A percentile compares a stretch with the other conserved stretches of the same genome.
Evolutionary conservation across 2,329 filamentous ascomycete genomes (phyloP).

Genomic region (Cladophialophora carrionii): DNA sequence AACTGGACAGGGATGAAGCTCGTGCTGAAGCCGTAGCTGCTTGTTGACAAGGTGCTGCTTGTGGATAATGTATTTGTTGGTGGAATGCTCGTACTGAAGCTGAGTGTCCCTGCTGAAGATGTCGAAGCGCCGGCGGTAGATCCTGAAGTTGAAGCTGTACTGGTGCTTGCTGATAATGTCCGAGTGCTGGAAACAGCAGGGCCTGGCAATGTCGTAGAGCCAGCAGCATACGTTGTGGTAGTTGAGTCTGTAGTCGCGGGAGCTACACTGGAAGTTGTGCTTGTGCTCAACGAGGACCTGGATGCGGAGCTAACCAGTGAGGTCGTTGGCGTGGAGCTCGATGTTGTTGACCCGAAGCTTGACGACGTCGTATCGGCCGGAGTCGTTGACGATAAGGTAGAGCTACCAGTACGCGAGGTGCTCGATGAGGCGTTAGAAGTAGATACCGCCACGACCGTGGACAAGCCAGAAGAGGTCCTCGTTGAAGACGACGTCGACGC

Average conservation of each 20-base stretch:
- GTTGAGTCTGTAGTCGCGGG: neutral
- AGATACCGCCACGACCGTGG: neutral
- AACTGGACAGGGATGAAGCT: conserved; percentile 6
- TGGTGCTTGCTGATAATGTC: neutral
- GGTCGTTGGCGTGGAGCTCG: neutral
- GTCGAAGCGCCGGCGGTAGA: neutral
- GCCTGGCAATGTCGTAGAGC: neutral
- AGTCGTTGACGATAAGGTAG: neutral
- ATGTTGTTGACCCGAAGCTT: neutral
- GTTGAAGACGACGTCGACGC: neutral
- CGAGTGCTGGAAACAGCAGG: neutral
- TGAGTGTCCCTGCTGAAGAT: neutral
- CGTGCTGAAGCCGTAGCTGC: conserved; percentile 10
- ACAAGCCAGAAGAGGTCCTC: neutral
- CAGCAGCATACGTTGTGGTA: neutral
- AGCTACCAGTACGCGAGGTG: conserved; percentile 9
- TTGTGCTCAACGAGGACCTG: neutral
- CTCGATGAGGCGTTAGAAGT: neutral
- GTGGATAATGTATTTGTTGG: neutral
- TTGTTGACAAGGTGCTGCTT: neutral
- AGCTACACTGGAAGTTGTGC: neutral
- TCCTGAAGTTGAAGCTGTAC: neutral
- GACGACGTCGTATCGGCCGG: conserved; percentile 3
- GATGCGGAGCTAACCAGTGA: neutral
- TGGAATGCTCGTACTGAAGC: neutral